Base-by-base conservation (phyloP, 352 stramenopile genomes). In the Phytophthora niederhauseri region DNA sequence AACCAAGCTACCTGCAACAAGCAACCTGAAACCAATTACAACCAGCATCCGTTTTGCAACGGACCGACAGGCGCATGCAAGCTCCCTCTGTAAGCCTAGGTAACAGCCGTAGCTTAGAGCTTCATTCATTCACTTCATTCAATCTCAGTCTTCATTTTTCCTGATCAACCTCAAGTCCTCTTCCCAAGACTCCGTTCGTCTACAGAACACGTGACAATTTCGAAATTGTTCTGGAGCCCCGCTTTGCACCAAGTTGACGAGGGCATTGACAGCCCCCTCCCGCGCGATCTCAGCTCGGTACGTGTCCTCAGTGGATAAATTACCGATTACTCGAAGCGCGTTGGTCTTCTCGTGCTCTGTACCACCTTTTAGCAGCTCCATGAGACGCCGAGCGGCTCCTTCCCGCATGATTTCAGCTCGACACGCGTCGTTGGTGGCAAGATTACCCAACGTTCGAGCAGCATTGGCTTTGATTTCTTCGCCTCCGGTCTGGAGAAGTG, bases 331-430 rank as follows among this genome's bases (percentile, higher is more conserved):
- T 49, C 41, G 41, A 49, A 49, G 41, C 7, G 41, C n/a, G 17
- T 49, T 49, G 41, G 41, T 49, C n/a, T 49, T 49, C 17, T 49
- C 41, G 41, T 49, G 41, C 17, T 49, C 41, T 49, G 41, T 11
- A 6, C 41, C 41, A 49, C 17, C 2, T 49, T 49, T 49, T 14
- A 49, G 41, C 15, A 49, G 17, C n/a, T 49, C 41, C n/a, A 49
- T 9, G n/a, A 49, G 41, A n/a, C 17, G n/a, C 41, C 17, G 41
- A 14, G 22, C 17, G 1, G 41, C 41, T 12, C 41, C 41, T 11
- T 49, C 41, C 11, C 41, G 41, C 41, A 49, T 9, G 6, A 49
- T 49, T 7, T 49, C 41, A 14, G 41, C 41, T 12, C 41, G 41
- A 12, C 41, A 49, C n/a, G n/a, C 17, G 17, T 49, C 41, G 41